Evolutionary conservation across 352 stramenopile genomes (phyloP), one percentile per base, ranked within the genome.

Genomic region (Phytophthora pinifolia): DNA sequence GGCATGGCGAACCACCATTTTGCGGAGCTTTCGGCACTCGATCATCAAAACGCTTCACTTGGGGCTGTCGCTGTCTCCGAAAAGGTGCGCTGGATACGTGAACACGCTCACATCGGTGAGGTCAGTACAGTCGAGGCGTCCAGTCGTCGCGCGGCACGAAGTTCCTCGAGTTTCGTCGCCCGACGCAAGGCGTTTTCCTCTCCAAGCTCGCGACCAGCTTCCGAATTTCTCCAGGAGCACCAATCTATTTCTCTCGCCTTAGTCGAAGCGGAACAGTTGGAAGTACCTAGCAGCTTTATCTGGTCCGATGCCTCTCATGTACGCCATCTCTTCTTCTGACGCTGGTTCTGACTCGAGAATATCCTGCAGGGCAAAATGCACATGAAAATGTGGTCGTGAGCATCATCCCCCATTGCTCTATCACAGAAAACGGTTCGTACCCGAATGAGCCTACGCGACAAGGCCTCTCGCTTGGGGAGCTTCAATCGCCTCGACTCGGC

Each of bases 301-400:
- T 8, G 31, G 20, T 1, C 77, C 79, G 2, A 92, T 73, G 1
- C 77, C 82, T 6, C 79, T 68, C 53, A 92, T 70, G 25, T 50
- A 53, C n/a, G 70, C 74, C 77, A 92, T 86, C 37, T 87, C 82
- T 41, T 84, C 72, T 32, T 76, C 49, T 9, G 62, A 79, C 14
- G 34, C 13, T 6, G 82, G 82, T 33, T 75, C 43, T 0, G 42
- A 34, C 34, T 70, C 62, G 27, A 92, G 59, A 25, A 92, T 65
- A 37, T 76, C 70, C 79, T 89, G 51, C 20, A 27, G 3, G 22
- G 2, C 15, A 47, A 32, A 17, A 36, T 17, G 47, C 33, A n/a
- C n/a, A n/a, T n/a, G n/a, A n/a, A n/a, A n/a, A n/a, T n/a, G n/a
- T n/a, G n/a, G n/a, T n/a, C n/a, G n/a, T n/a, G n/a, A n/a, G n/a